Base-by-base conservation (phyloP, 768 basidiomycete genomes). In the Lyophyllum decastes region DNA sequence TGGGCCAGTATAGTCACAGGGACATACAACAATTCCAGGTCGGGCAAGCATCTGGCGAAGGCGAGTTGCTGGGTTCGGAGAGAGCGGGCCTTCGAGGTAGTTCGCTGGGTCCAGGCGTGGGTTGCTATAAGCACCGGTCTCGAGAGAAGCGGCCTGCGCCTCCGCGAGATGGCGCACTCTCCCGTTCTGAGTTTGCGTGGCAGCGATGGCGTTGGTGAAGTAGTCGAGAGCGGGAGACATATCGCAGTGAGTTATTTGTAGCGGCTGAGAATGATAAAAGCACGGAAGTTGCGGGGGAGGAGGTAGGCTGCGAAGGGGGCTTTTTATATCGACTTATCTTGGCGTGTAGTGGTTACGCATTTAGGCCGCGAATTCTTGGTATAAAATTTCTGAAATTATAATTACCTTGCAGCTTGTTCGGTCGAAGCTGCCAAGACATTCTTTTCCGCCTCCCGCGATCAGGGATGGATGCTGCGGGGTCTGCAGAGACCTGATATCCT, bases 1-100 rank as follows among this genome's bases (percentile, higher is more conserved):
- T 47, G 27, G 16, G 22, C 10, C 14, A 48, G 10, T 19, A 26
- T 25, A 22, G 27, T 43, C 14, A n/a, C 2, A 22, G 0, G n/a
- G 40, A 75, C 86, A 60, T 73, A 90, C 89, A 45, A 90, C 85
- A 46, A 90, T 90, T 24, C 89, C 89, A 9, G 89, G 89, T 47
- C 89, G 78, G 3, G 81, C 85, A 9, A 87, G 77, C 80, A 87
- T 73, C 62, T 88, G 86, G 41, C 89, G 84, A 44, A 92, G 81
- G 38, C 89, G 82, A 0, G 89, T 92, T 7, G 88, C 80, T 17
- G 89, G 81, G 65, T 90, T 85, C 57, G 72, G 66, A 1, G 89
- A 90, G 7, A 91, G 73, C 2, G 88, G 86, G 1, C 88, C 89
- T 7, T 89, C 81, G 45, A 87, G 67, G 69, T 78, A 90, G 68